Conservation (phyloP, 106 monocot species). For the Triglochin maritima region DNA sequence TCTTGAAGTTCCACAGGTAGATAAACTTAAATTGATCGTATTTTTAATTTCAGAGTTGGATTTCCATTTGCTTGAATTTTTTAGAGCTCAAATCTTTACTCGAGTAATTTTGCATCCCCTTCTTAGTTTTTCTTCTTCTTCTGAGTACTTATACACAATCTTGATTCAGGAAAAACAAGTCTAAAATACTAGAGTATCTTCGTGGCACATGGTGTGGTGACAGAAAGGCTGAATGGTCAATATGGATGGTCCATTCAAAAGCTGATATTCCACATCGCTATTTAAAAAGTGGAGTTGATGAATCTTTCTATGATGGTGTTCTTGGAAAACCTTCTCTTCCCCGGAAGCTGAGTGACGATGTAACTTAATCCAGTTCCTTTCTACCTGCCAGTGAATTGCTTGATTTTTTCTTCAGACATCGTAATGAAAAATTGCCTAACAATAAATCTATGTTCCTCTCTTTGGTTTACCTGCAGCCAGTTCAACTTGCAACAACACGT, state of each 20-base stretch:
- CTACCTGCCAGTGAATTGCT: too few relatives aligned
- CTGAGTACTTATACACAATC: too few relatives aligned
- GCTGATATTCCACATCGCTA: slow-evolving; percentile 86
- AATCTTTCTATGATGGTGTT: slow-evolving; percentile 43
- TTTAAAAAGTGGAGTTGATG: slow-evolving; percentile 60
- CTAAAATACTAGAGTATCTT: slow-evolving; percentile 60
- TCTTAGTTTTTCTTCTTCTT: too few relatives aligned
- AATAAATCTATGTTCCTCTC: background rate
- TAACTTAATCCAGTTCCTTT: slow-evolving; percentile 12
- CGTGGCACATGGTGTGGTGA: slow-evolving; percentile 56
- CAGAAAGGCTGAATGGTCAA: slow-evolving; percentile 94
- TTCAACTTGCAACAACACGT: slow-evolving; percentile 46
- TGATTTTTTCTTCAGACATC: too few relatives aligned
- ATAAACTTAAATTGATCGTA: too few relatives aligned
- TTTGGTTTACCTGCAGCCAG: slow-evolving; percentile 46
- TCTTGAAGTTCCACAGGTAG: slow-evolving; percentile 89
- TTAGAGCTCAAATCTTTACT: too few relatives aligned
- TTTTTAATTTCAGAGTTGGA: too few relatives aligned
- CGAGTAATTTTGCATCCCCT: too few relatives aligned
- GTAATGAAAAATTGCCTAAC: too few relatives aligned
- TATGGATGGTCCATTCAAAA: slow-evolving; percentile 95
- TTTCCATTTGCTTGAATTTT: too few relatives aligned
- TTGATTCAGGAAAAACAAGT: slow-evolving; percentile 48
- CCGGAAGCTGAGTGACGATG: slow-evolving; percentile 59
- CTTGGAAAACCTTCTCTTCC: slow-evolving; percentile 52